phyloP scores from a whole-genome alignment of 2,329 filamentous ascomycete genomes.

The Aureobasidium lini region DNA sequence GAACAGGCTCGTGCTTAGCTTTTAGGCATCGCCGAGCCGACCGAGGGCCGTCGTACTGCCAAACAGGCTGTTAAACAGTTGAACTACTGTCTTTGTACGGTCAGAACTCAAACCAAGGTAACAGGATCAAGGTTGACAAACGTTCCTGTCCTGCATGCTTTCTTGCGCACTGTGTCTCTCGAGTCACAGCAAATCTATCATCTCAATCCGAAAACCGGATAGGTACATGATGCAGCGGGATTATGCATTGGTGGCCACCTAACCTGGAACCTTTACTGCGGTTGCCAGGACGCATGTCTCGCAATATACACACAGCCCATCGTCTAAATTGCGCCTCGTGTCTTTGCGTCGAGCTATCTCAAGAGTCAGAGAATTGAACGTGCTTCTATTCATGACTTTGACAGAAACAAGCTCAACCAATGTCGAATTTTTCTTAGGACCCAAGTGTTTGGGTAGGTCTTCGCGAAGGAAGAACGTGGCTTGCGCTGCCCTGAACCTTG shows the following conservation, averaged over 20 bases:
- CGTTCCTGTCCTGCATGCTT: background rate
- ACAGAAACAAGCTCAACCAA: background rate
- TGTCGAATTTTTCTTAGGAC: background rate
- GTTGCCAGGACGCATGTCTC: background rate
- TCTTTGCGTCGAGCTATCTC: background rate
- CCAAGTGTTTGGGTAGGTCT: background rate
- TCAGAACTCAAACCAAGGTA: background rate
- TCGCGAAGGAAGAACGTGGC: background rate
- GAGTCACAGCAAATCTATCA: background rate
- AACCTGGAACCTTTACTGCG: background rate
- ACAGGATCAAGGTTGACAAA: background rate
- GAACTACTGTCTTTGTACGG: background rate
- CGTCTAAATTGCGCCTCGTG: background rate
- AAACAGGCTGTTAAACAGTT: background rate
- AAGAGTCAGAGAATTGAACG: background rate
- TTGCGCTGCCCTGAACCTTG: slow-evolving; percentile 1
- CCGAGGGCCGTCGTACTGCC: background rate
- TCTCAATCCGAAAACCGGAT: background rate
- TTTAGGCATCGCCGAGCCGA: background rate
- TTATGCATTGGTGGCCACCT: background rate
- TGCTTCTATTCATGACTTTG: background rate
- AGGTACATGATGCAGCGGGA: background rate
- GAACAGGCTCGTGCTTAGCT: background rate
- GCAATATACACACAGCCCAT: background rate
- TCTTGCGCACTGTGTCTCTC: too few relatives aligned